Percentiles rank a stretch among this genome's conserved stretches.
Conservation (phyloP, 768 basidiomycete genomes). For the Daedaleopsis sinensis region DNA sequence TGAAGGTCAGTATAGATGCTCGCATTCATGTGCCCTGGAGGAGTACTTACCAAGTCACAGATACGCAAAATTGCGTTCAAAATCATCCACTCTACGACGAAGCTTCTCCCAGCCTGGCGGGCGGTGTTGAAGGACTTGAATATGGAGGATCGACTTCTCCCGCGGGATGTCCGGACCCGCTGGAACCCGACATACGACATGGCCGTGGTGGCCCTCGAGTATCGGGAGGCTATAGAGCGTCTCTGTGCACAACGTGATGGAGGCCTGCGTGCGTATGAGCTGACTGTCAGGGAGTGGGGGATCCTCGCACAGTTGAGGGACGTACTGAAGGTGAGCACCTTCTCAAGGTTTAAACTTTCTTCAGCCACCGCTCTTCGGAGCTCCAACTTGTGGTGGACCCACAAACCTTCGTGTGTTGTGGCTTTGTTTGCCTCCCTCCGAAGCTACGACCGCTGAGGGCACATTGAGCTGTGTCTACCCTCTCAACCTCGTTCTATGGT, state of each 20-base stretch:
- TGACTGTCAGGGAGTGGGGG: constrained; percentile 18
- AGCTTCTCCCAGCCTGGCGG: constrained; percentile 7
- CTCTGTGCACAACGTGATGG: constrained; percentile 3
- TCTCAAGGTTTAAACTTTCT: too few species aligned
- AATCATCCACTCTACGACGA: constrained; percentile 14
- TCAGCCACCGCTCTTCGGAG: too few species aligned
- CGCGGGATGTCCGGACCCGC: constrained; percentile 18
- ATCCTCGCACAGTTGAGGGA: constrained; percentile 17
- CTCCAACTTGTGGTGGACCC: too few species aligned
- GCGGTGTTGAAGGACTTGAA: neutral
- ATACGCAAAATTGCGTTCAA: constrained; percentile 20
- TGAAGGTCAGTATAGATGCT: constrained; percentile 1
- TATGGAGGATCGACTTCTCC: constrained; percentile 5
- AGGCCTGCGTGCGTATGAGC: constrained; percentile 7
- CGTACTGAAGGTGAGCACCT: constrained; percentile 23
- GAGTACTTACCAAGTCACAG: constrained; percentile 7
- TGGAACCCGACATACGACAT: constrained; percentile 23
- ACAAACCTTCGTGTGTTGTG: too few species aligned
- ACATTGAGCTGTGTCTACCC: too few species aligned
- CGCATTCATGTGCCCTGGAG: too few species aligned
- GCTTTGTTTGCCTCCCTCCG: too few species aligned
- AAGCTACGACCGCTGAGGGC: too few species aligned
- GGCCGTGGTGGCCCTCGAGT: constrained; percentile 13
- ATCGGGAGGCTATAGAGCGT: constrained; percentile 6
- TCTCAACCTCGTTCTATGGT: too few species aligned